Conservation (phyloP, 208 protist genomes). For the Naegleria gruberi region DNA sequence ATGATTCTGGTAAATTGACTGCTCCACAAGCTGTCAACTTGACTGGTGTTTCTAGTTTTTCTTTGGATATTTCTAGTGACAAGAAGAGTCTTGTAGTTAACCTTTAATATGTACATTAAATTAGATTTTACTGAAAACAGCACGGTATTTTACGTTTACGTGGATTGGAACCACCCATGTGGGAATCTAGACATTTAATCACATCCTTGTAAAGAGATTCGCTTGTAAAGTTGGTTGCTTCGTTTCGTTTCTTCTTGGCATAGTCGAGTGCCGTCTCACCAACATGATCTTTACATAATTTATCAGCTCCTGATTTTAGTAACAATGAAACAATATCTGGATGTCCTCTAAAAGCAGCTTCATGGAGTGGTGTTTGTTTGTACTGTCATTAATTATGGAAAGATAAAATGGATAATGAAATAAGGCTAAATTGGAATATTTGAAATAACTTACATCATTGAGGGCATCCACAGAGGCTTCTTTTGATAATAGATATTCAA, state of each 20-base stretch:
- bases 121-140: not conserved
- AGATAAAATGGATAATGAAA: too few relatives aligned
- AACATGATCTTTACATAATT: not conserved
- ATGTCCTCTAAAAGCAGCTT: not conserved
- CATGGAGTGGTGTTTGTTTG: constrained; percentile 1
- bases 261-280: not conserved
- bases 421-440: not conserved
- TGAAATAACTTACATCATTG: not conserved
- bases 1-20: not conserved
- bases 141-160: not conserved
- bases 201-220: not conserved
- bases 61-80: not conserved
- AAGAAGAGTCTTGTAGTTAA: not conserved
- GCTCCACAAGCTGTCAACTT: not conserved
- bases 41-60: not conserved
- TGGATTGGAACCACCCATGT: not conserved
- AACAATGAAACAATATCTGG: not conserved
- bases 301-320: not conserved
- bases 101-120: too few relatives aligned
- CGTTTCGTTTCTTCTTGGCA: not conserved
- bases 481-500: not conserved
- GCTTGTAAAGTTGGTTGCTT: not conserved
- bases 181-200: not conserved
- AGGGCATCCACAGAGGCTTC: not conserved
- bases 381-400: not conserved